phyloP scores from a whole-genome alignment of 2,329 filamentous ascomycete genomes.

The Microascus cirrosus region DNA sequence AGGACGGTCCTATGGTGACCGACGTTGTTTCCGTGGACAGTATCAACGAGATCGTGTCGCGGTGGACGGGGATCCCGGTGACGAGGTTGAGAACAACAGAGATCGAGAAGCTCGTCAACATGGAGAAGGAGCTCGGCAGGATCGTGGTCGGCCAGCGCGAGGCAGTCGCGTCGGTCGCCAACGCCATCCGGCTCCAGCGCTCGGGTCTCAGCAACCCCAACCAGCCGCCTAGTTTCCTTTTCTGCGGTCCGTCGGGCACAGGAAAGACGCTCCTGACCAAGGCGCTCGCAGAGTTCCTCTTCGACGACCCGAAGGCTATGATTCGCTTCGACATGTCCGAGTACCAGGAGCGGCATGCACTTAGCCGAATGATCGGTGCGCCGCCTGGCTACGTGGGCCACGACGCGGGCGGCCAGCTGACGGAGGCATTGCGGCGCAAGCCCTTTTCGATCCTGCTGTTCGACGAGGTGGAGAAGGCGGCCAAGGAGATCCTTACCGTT shows the following conservation, averaged over 20 bases:
- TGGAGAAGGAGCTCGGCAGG: constrained; percentile 79
- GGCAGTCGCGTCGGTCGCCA: constrained; percentile 84
- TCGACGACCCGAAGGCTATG: constrained; percentile 95
- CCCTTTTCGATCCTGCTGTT: constrained; percentile 98
- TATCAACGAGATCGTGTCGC: constrained; percentile 95
- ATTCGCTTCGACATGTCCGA: constrained; percentile 99
- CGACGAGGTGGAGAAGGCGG: constrained; percentile 96
- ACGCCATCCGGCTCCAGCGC: constrained; percentile 88
- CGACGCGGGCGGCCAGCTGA: constrained; percentile 90
- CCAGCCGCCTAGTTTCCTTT: constrained; percentile 93
- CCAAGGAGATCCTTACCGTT: constrained; percentile 93
- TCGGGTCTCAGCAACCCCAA: constrained; percentile 94
- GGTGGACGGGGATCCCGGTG: constrained; percentile 97
- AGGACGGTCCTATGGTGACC: constrained; percentile 65
- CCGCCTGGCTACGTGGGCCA: constrained; percentile 96
- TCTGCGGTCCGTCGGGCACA: constrained; percentile 96
- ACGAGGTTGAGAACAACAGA: constrained; percentile 89
- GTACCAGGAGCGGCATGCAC: constrained; percentile 92
- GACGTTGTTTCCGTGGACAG: constrained; percentile 94
- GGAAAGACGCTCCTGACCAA: constrained; percentile 97
- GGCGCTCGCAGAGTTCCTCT: constrained; percentile 92
- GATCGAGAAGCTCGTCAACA: constrained; percentile 96
- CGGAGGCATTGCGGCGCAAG: constrained; percentile 82
- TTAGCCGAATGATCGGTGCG: constrained; percentile 95
- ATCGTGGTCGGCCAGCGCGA: constrained; percentile 90